Evolutionary conservation across 2,329 filamentous ascomycete genomes (phyloP), one percentile per base, ranked within the genome.

Genomic region (Talaromyces atroroseus): DNA sequence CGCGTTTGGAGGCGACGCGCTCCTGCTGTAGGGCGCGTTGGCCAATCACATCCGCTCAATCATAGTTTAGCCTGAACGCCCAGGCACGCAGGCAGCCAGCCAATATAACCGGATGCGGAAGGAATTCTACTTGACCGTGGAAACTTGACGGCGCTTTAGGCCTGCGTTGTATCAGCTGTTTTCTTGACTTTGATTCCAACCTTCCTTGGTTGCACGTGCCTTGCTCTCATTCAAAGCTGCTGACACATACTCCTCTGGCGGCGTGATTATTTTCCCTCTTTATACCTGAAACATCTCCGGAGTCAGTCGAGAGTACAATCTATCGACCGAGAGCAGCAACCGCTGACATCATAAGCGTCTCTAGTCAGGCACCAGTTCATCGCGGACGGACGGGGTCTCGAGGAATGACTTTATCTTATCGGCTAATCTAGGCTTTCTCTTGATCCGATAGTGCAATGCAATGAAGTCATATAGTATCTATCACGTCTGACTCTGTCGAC

Each of bases 71-170:
- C 55, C 55, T 57, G 55, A 57, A 20, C 29, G 38, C 45, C 46
- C 18, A 58, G 56, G 56, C 56, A 54, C 47, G n/a, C 47, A 55
- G 46, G 50, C 51, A 47, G 4, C 36, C 47, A 56, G 49, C 38
- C 38, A 29, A 49, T 58, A 47, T 51, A 48, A 38, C 57, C 57
- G 26, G 12, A 34, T 57, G 49, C 42, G 55, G 55, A 57, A 57
- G 34, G 8, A 44, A 44, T 44, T 23, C 20, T 21, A 5, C 40
- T 21, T 18, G 18, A 44, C 45, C n/a, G n/a, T n/a, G n/a, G n/a
- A n/a, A n/a, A n/a, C 3, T 29, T 16, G 7, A 3, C 26, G 7
- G 7, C 26, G 14, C 18, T 47, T n/a, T 20, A n/a, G 21, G 11
- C 21, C 21, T 21, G n/a, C 3, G 42, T 11, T 11, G 26, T 8